These are phyloP conservation scores for Pinus taeda DNA, from an alignment of 75 land plant species.

Conservation along the genomic window DNA sequence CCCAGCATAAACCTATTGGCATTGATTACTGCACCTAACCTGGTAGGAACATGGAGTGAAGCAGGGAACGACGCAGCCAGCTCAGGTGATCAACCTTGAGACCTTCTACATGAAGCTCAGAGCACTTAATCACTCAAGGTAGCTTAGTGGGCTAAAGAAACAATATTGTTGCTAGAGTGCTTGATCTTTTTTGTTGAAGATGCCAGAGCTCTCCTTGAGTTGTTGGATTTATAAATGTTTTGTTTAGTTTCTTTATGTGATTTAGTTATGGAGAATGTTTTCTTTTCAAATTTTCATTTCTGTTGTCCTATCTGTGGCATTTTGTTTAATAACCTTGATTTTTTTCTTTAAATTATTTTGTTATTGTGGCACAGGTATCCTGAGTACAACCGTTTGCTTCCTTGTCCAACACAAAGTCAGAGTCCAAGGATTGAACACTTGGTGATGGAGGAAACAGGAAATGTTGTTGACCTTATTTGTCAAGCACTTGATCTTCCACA, in stretches of 20 bases:
- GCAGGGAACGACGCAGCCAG: no score
- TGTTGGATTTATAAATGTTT: background rate
- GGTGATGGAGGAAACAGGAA: conserved; percentile 71
- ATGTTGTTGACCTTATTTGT: conserved; percentile 64
- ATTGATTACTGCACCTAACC: no score
- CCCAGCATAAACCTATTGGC: no score
- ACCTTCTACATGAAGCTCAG: no score
- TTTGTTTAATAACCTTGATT: background rate
- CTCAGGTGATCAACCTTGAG: no score
- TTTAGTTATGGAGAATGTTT: background rate
- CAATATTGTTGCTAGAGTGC: background rate
- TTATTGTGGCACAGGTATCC: conserved; percentile 22
- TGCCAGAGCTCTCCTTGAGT: background rate
- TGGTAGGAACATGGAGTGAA: no score
- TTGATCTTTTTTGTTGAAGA: background rate
- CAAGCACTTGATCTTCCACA: conserved; percentile 77
- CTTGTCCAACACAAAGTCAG: conserved; percentile 62
- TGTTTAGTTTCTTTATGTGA: background rate
- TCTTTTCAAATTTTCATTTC: background rate
- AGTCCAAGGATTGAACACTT: conserved; percentile 85
- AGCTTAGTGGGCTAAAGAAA: background rate
- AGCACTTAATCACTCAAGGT: background rate
- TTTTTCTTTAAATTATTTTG: background rate
- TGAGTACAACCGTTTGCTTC: conserved; percentile 66
- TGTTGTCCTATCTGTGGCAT: background rate